Base-by-base conservation (phyloP, 208 protist species). In the Acanthamoeba castellanii region DNA sequence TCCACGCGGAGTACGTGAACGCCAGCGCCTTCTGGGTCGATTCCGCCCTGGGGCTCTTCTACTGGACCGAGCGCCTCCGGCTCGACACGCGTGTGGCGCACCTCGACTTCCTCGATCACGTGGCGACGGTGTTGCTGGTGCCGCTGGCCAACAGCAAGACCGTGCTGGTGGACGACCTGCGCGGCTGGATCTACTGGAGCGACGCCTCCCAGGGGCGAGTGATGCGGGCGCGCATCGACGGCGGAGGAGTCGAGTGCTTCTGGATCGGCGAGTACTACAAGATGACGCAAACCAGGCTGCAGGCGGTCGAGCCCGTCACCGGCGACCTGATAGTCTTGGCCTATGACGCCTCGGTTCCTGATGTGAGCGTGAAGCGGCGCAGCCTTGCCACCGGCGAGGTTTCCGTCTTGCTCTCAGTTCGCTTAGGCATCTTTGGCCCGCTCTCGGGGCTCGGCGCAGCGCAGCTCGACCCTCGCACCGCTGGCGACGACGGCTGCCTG, bases 211-310 rank as follows among this genome's bases (percentile, higher is more conserved):
- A 18, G 70, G 5, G 70, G 30, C 70, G 70, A 8, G 30, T 78
- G 70, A 78, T 78, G 70, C 70, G 70, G 14, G 70, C 70, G 30
- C 70, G 70, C 30, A 6, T 78, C 70, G 70, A 78, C 70, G 70
- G 70, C 70, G 37, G 9, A 6, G 70, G 70, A 2, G 32, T 78
- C 11, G 70, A 78, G 70, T 22, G 70, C 70, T 30, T 78, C 30
- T 78, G 70, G 70, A 45, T 30, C 30, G 16, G n/a, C 70, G 70
- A 78, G 30, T n/a, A n/a, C 20, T 1, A 14, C 2, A n/a, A 0
- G 11, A 25, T 66, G 8, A 7, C 59, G 16, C 59, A 61, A 61
- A 61, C 11, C 5, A 8, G 11, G 16, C 70, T 9, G 2, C 11
- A 16, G 32, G 70, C 70, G 3, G 9, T 78, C 70, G 70, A 78